These are phyloP conservation scores for Entonaema liquescens DNA, from an alignment of 495 filamentous ascomycete genomes.

Conservation along the genomic window DNA sequence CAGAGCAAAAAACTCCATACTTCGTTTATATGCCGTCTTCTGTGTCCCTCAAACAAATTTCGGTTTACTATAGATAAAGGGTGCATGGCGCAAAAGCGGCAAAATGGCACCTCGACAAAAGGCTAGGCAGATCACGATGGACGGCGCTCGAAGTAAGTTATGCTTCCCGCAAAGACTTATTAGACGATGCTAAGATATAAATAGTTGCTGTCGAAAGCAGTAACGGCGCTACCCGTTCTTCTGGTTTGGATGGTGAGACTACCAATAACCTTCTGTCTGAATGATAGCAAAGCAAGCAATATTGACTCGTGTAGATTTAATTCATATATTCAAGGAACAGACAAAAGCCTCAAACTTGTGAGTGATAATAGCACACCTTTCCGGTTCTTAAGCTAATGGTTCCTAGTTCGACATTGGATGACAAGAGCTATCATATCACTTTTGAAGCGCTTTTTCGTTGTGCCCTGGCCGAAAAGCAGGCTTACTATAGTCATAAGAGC, in stretches of 20 bases:
- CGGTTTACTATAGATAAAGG: neutral
- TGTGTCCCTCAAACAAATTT: neutral
- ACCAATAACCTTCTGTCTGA: neutral
- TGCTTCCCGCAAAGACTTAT: neutral
- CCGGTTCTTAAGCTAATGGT: slow-evolving; percentile 30
- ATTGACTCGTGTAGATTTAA: slow-evolving; percentile 53
- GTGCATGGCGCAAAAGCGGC: slow-evolving; percentile 5
- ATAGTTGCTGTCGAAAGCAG: slow-evolving; percentile 44
- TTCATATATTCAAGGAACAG: slow-evolving; percentile 69
- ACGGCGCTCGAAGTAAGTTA: slow-evolving; percentile 37
- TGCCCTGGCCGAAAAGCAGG: slow-evolving; percentile 69
- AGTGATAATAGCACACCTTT: slow-evolving; percentile 32
- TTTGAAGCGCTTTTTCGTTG: slow-evolving; percentile 82
- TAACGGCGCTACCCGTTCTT: slow-evolving; percentile 37
- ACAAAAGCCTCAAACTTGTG: slow-evolving; percentile 66
- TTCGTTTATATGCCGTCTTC: neutral
- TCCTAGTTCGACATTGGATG: slow-evolving; percentile 55
- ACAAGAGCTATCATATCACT: slow-evolving; percentile 81
- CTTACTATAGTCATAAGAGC: slow-evolving; percentile 65
- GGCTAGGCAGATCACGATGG: slow-evolving; percentile 34
- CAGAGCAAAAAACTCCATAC: neutral
- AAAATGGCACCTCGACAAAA: slow-evolving; percentile 36
- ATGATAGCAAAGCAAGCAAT: slow-evolving; percentile 3
- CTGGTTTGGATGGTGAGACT: slow-evolving; percentile 48
- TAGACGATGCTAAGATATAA: slow-evolving; percentile 20